Evolutionary conservation across 148 eudicot species (phyloP).

Genomic region (Cornus kousa): DNA sequence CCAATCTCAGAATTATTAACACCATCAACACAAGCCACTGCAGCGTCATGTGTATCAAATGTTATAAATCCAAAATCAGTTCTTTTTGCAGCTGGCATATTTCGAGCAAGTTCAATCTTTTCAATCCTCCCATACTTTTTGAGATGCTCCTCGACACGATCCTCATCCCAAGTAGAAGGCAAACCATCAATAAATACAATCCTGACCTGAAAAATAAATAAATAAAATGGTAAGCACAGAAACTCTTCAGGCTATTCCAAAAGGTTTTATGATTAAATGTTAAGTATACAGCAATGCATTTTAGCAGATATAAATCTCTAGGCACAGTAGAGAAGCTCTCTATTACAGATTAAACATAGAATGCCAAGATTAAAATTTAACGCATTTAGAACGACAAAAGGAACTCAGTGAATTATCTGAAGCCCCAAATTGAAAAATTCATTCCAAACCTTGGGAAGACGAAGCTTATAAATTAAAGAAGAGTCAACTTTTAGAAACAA

Average conservation of each 20-base stretch:
- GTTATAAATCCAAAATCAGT: conserved; percentile 20
- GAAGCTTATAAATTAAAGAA: not conserved
- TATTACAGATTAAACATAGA: not conserved
- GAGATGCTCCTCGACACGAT: not conserved
- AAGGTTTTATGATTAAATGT: not conserved
- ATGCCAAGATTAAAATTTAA: not conserved
- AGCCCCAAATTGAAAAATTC: not conserved
- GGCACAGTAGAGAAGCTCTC: not conserved
- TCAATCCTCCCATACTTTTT: conserved; percentile 11
- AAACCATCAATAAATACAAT: conserved; percentile 13
- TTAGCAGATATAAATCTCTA: no score
- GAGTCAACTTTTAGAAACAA: not conserved
- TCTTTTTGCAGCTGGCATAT: conserved; percentile 10
- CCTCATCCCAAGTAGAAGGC: conserved; percentile 10
- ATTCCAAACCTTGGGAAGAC: not conserved
- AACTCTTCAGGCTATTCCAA: not conserved
- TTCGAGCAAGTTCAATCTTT: conserved; percentile 10
- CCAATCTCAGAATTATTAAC: conserved; percentile 4
- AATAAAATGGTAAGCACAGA: not conserved
- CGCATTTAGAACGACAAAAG: not conserved
- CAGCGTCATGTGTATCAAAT: conserved; percentile 13
- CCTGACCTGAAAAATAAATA: conserved; percentile 3
- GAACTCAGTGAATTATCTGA: not conserved
- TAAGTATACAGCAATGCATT: not conserved
- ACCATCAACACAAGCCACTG: conserved; percentile 14